Evolutionary conservation across 1,139 yeast genomes (phyloP).

Genomic region (Diutina siamensis): DNA sequence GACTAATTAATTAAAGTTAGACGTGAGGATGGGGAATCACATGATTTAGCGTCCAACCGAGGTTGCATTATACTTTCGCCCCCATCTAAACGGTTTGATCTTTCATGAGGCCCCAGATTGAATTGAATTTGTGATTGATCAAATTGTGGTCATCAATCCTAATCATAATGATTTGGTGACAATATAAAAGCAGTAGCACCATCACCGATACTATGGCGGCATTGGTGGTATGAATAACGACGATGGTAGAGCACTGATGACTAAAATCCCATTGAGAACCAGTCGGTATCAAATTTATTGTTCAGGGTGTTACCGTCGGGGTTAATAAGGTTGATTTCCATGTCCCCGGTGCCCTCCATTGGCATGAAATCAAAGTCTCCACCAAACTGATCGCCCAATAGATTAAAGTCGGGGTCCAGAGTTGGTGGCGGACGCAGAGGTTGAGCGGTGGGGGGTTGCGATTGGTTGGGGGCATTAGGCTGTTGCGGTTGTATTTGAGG

Average conservation of each 20-base stretch:
- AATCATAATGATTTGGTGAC: no score
- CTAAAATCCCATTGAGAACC: conserved; percentile 5
- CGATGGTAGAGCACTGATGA: neutral
- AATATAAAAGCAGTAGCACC: no score
- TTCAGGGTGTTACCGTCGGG: neutral
- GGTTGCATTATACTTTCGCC: neutral
- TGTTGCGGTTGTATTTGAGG: neutral
- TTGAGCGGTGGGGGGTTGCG: neutral
- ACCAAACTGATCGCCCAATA: conserved; percentile 4
- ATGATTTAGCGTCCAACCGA: neutral
- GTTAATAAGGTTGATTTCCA: conserved; percentile 3
- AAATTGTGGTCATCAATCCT: no score
- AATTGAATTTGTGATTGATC: no score
- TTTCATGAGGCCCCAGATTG: no score
- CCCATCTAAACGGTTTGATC: neutral
- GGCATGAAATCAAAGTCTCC: conserved; percentile 6
- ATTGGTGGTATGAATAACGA: neutral
- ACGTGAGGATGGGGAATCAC: neutral
- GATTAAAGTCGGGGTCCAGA: neutral
- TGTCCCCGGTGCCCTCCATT: neutral
- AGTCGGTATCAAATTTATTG: conserved; percentile 4
- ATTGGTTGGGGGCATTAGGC: neutral
- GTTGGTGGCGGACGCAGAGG: neutral
- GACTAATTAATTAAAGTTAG: neutral
- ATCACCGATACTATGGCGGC: no score